Percentiles rank a stretch among this genome's conserved stretches.
These are phyloP conservation scores for Apophysomyces variabilis DNA, from an alignment of 371 early-diverging fungal genomes.

Conservation along the genomic window DNA sequence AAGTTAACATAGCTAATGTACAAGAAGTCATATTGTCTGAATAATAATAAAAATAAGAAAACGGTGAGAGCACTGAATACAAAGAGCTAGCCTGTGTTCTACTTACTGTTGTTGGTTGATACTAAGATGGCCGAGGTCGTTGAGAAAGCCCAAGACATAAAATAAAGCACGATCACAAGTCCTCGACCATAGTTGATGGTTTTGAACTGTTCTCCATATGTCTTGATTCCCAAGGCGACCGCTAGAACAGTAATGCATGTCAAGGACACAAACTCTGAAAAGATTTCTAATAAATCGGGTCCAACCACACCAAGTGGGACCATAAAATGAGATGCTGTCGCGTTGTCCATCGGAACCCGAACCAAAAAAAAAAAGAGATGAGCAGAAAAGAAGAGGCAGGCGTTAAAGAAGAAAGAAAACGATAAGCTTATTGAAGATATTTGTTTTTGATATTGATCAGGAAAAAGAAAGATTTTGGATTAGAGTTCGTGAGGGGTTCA, in stretches of 20 bases:
- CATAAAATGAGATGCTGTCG: not conserved
- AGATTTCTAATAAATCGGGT: conserved; percentile 23
- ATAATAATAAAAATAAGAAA: not conserved
- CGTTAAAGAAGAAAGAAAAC: not conserved
- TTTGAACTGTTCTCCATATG: conserved; percentile 21
- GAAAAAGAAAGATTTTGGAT: not conserved
- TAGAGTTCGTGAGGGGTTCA: not conserved
- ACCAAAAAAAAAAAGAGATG: not conserved
- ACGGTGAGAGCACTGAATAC: not conserved
- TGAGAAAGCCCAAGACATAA: conserved; percentile 25
- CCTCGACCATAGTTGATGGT: conserved; percentile 22
- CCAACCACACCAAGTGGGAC: conserved; percentile 15
- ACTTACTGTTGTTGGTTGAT: conserved; percentile 29
- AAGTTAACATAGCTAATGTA: conserved; percentile 26
- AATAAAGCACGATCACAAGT: conserved; percentile 21
- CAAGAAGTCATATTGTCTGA: conserved; percentile 27
- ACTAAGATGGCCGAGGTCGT: conserved; percentile 22
- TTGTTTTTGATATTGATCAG: not conserved
- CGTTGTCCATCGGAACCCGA: not conserved
- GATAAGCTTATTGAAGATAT: not conserved
- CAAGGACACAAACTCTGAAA: conserved; percentile 26
- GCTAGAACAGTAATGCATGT: conserved; percentile 25
- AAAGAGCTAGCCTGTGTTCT: no score
- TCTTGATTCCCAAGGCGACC: conserved; percentile 18
- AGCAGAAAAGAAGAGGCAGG: not conserved